Conservation (phyloP, 768 basidiomycete genomes). For the Cystofilobasidium capitatum region DNA sequence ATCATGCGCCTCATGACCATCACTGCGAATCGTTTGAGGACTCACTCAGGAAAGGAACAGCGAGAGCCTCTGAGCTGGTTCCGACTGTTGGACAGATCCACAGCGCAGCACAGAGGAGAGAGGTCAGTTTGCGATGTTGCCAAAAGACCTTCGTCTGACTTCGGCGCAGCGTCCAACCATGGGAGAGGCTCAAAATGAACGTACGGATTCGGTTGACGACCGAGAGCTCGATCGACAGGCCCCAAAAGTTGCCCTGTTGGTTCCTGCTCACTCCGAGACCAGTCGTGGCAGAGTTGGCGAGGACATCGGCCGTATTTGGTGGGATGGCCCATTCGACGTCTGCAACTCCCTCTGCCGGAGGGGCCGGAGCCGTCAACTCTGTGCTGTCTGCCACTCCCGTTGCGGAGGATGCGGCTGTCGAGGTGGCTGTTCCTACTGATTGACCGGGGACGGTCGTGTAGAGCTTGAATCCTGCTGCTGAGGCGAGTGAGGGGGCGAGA, state of each 20-base stretch:
- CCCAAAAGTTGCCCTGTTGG: constrained; percentile 47
- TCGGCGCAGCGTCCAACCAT: neutral
- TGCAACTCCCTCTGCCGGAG: neutral
- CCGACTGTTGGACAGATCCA: constrained; percentile 1
- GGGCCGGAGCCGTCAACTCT: neutral
- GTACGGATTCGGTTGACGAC: constrained; percentile 56
- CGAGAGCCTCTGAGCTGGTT: constrained; percentile 34
- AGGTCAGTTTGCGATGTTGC: too few species aligned
- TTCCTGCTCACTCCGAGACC: neutral
- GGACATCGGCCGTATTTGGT: neutral
- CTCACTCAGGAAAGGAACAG: constrained; percentile 15
- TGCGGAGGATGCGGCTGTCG: neutral
- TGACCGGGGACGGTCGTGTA: constrained; percentile 1
- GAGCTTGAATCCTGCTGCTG: neutral
- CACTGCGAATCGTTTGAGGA: too few species aligned
- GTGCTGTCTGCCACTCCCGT: neutral
- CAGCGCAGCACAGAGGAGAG: constrained; percentile 10
- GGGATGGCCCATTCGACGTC: neutral
- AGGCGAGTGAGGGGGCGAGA: neutral
- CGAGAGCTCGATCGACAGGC: constrained; percentile 68
- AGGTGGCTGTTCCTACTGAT: neutral
- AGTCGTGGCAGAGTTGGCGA: neutral
- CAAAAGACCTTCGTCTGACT: too few species aligned
- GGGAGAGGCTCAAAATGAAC: constrained; percentile 31
- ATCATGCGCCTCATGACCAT: neutral